Evolutionary conservation across 148 eudicot genomes (phyloP), one percentile per base, ranked within the genome.

Genomic region (Spergularia bocconei): DNA sequence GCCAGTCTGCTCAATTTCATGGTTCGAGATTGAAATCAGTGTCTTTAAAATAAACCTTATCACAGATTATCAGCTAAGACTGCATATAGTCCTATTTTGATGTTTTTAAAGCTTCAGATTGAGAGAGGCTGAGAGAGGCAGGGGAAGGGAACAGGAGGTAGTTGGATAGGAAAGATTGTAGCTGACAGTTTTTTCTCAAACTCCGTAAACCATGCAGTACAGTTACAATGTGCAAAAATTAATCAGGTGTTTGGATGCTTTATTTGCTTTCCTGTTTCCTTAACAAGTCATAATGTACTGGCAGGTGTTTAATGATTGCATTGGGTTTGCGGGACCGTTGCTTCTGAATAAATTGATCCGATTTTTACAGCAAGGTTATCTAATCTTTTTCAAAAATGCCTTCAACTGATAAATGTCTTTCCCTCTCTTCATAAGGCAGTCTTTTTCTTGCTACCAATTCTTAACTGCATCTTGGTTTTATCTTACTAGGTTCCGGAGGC

Each of bases 291-390:
- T 78, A 12, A 14, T 82, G 64, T 73, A 61, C 68, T 48, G 79
- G 84, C 88, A 94, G 98, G 90, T 91, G 75, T 54, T 91, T 57
- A 94, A 91, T 88, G 97, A 94, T 59, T 87, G 90, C 82, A 82
- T 91, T 47, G 93, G 98, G 72, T 94, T 94, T 85, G 90, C 81
- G 13, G 96, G 97, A 48, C 98, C 98, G 0, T 72, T 92, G 88
- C 90, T 92, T 86, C 88, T 92, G 74, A 92, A 92, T 80, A 85
- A 80, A 88, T 85, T 94, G 74, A 89, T 94, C 71, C 83, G 77
- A 67, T 90, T 85, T 86, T 96, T 94, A 76, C 93, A 94, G 79
- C 77, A 85, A 88, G 98, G 98, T 94, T 79, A 50, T 61, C 13
- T n/a, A 21, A 11, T 60, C 13, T 19, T 25, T n/a, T 21, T 29